Evolutionary conservation across 2,329 filamentous ascomycete species (phyloP).

Genomic region (Pseudocercospora fijiensis): DNA sequence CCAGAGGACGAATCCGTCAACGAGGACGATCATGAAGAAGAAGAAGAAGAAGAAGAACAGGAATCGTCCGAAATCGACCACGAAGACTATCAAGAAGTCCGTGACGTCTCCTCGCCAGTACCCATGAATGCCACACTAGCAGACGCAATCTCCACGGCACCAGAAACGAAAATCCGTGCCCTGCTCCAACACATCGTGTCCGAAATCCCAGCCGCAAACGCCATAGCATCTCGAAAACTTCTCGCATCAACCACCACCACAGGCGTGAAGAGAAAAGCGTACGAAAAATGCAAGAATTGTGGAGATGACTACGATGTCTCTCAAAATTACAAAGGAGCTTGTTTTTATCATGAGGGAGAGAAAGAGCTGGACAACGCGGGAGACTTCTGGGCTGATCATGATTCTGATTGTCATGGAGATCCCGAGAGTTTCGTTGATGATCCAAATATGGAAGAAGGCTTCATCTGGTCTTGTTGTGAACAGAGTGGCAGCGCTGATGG

Average conservation of each 20-base stretch:
- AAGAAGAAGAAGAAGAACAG: not conserved
- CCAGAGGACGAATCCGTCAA: not conserved
- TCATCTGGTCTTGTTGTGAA: conserved; percentile 11
- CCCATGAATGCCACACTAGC: not conserved
- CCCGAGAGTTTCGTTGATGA: conserved; percentile 1
- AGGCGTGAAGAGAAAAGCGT: conserved; percentile 9
- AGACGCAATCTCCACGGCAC: not conserved
- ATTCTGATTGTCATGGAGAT: not conserved
- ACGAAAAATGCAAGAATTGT: not conserved
- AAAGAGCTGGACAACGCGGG: no score
- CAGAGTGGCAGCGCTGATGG: not conserved
- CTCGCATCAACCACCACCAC: not conserved
- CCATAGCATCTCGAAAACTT: not conserved
- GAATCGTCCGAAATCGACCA: not conserved
- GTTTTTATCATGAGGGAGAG: not conserved
- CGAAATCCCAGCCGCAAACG: not conserved
- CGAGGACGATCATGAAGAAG: not conserved
- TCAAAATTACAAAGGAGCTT: not conserved
- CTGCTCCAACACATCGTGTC: not conserved
- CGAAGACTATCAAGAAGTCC: not conserved
- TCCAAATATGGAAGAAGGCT: conserved; percentile 6
- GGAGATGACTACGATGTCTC: conserved; percentile 1
- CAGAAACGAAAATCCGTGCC: not conserved
- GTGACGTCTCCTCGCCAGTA: not conserved
- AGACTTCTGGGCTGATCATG: not conserved